A percentile compares a stretch with the other conserved stretches of the same genome.
Evolutionary conservation across 805 yeast species (phyloP).

Genomic region (Candida vaughaniae): DNA sequence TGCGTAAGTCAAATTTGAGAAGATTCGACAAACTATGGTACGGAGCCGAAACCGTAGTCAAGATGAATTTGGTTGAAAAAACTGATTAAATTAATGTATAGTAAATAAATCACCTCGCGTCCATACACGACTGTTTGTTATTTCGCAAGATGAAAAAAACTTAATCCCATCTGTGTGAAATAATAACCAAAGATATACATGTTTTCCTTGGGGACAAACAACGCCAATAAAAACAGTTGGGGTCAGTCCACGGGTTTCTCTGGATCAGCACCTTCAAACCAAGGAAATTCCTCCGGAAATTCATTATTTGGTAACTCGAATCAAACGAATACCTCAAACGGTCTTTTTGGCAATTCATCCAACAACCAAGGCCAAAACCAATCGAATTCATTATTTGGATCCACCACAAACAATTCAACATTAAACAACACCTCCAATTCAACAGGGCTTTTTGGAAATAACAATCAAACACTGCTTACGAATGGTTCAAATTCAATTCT

Average conservation of each 20-base stretch:
- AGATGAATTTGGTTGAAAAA: conserved; percentile 9
- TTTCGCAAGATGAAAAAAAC: too few species aligned
- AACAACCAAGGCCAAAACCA: conserved; percentile 10
- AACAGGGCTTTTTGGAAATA: conserved; percentile 6
- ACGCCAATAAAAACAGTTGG: conserved; percentile 8
- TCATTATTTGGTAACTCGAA: conserved; percentile 21
- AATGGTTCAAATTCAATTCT: conserved; percentile 2
- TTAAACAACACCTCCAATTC: not conserved
- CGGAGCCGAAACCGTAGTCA: conserved; percentile 31
- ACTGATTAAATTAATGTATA: not conserved
- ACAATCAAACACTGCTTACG: not conserved
- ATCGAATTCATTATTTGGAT: not conserved
- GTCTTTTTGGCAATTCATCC: conserved; percentile 23
- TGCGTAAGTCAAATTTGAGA: conserved; percentile 37
- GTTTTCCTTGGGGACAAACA: too few species aligned
- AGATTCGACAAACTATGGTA: conserved; percentile 48
- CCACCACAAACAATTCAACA: not conserved
- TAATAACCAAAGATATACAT: not conserved
- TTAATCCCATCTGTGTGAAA: too few species aligned
- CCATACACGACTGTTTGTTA: conserved; percentile 1
- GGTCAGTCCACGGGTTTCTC: conserved; percentile 9
- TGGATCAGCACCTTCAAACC: not conserved
- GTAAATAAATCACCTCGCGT: not conserved
- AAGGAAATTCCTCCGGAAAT: not conserved
- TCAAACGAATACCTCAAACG: conserved; percentile 13